phyloP scores from a whole-genome alignment of 352 stramenopile species.

The Globisporangium mamillatum region DNA sequence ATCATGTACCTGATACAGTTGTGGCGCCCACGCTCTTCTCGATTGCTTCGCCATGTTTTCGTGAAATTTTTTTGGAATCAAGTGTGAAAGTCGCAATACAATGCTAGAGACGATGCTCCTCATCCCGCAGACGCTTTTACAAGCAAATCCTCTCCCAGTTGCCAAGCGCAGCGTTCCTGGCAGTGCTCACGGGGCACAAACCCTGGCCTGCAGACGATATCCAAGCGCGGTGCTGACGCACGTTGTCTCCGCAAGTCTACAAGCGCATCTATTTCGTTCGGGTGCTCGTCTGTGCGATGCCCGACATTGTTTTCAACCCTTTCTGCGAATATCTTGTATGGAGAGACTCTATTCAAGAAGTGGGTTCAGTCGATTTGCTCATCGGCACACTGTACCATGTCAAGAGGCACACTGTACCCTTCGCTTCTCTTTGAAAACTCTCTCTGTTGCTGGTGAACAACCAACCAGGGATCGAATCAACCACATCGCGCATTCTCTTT shows the following conservation, averaged over 20 bases:
- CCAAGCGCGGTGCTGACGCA: slow-evolving; percentile 23
- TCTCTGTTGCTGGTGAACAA: too few species aligned
- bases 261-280: slow-evolving; percentile 48
- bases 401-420: too few species aligned
- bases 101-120: slow-evolving; percentile 37
- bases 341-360: too few species aligned
- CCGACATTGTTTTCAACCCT: slow-evolving; percentile 53
- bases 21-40: too few species aligned
- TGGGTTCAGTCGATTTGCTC: too few species aligned
- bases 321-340: slow-evolving; percentile 22
- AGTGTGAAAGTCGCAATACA: too few species aligned
- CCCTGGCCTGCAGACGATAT: slow-evolving; percentile 29
- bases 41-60: too few species aligned
- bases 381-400: too few species aligned
- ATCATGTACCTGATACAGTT: too few species aligned
- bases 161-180: slow-evolving; percentile 29
- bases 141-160: slow-evolving; percentile 37
- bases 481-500: background rate
- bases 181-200: slow-evolving; percentile 29
- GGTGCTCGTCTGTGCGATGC: slow-evolving; percentile 36
- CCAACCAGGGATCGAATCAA: background rate
- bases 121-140: slow-evolving; percentile 62
- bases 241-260: slow-evolving; percentile 19
- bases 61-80: too few species aligned
- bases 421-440: too few species aligned